Evolutionary conservation across 345 rosid species (phyloP).

Genomic region (Chamaenerion angustifolium): DNA sequence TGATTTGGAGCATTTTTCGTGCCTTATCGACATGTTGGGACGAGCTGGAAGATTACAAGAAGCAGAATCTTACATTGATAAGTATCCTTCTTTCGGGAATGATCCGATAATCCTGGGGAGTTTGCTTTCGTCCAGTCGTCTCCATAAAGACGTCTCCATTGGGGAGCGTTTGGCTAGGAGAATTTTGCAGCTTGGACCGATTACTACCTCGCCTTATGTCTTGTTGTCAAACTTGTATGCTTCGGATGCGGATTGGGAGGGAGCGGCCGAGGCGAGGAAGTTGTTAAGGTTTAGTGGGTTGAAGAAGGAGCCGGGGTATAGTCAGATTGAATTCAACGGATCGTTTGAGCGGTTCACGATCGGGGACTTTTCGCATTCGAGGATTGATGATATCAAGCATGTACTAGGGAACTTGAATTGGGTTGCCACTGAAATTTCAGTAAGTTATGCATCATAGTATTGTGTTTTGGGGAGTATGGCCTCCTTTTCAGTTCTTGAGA

Average conservation of each 20-base stretch:
- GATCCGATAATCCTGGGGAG: slow-evolving; percentile 42
- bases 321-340: slow-evolving; percentile 39
- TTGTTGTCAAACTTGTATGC: slow-evolving; percentile 50
- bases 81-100: slow-evolving; percentile 19
- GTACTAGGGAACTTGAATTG: slow-evolving; percentile 19
- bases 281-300: slow-evolving; percentile 41
- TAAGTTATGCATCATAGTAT: background rate
- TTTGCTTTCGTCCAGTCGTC: slow-evolving; percentile 46
- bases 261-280: slow-evolving; percentile 42
- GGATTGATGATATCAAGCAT: slow-evolving; percentile 24
- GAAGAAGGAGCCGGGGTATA: slow-evolving; percentile 45
- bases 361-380: slow-evolving; percentile 34
- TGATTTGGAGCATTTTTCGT: slow-evolving; percentile 40
- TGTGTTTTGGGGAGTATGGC: too few species aligned
- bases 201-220: slow-evolving; percentile 41
- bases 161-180: slow-evolving; percentile 34
- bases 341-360: slow-evolving; percentile 27
- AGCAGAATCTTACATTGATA: slow-evolving; percentile 33
- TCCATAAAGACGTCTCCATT: slow-evolving; percentile 27
- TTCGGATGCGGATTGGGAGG: slow-evolving; percentile 42
- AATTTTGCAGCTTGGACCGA: slow-evolving; percentile 31
- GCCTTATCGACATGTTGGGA: slow-evolving; percentile 54
- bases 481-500: too few species aligned
- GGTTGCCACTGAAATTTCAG: slow-evolving; percentile 13
- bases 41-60: slow-evolving; percentile 43